These are phyloP conservation scores for Aspergillus saccharolyticus DNA, from an alignment of 495 filamentous ascomycete genomes.

Conservation along the genomic window DNA sequence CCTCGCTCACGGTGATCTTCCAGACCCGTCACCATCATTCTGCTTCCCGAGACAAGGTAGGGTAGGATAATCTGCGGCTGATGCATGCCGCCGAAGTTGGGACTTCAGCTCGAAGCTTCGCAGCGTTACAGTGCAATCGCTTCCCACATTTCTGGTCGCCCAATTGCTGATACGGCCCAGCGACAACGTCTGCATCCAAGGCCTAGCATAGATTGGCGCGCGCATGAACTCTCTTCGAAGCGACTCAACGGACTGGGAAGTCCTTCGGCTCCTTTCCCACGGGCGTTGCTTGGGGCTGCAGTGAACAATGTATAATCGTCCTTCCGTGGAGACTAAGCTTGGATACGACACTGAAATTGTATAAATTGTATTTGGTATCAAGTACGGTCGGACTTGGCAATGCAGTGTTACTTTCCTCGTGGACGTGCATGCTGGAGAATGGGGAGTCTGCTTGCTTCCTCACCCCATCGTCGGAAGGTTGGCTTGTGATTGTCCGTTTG, in stretches of 20 bases:
- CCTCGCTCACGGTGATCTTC: background rate
- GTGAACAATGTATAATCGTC: background rate
- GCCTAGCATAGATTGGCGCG: background rate
- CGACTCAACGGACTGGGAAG: background rate
- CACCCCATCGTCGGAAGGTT: background rate
- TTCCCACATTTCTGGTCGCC: background rate
- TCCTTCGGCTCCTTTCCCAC: background rate
- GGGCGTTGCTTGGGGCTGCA: background rate
- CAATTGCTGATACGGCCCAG: background rate
- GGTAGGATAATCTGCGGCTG: background rate
- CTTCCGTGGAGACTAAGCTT: background rate
- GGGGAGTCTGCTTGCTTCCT: background rate
- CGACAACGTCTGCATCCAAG: background rate
- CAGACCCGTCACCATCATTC: background rate
- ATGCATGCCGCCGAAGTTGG: background rate
- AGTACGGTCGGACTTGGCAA: background rate
- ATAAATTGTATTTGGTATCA: background rate
- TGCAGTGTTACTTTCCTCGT: background rate
- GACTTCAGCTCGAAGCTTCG: background rate
- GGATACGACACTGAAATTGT: background rate
- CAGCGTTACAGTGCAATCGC: background rate
- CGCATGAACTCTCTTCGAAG: background rate
- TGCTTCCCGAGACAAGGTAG: background rate
- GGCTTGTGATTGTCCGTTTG: background rate
- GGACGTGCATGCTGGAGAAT: background rate